Conservation (phyloP, 495 filamentous ascomycete species). For the Lophiostoma macrostomum region DNA sequence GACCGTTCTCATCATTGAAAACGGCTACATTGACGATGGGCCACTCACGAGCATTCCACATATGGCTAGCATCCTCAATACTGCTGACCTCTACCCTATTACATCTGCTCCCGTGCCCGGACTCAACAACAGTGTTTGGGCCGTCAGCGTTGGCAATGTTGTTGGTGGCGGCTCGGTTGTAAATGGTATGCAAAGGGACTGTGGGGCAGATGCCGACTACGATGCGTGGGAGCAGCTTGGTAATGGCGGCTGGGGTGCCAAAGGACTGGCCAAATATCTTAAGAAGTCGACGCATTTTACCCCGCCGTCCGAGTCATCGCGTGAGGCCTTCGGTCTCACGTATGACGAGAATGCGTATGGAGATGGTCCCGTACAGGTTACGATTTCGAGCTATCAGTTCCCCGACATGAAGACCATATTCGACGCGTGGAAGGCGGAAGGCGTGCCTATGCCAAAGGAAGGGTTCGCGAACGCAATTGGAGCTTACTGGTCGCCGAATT, state of each 20-base stretch:
- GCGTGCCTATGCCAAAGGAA: conserved; percentile 3
- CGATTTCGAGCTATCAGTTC: conserved; percentile 46
- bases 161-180: conserved; percentile 47
- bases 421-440: conserved; percentile 10
- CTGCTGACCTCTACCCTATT: conserved; percentile 1
- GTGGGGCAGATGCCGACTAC: conserved; percentile 32
- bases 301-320: conserved; percentile 1
- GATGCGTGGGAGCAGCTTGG: conserved; percentile 32
- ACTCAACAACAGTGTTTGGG: conserved; percentile 1
- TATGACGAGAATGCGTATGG: conserved; percentile 44
- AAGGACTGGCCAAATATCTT: conserved; percentile 28
- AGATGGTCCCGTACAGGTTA: conserved; percentile 43
- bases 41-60: conserved; percentile 7
- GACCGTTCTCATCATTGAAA: conserved; percentile 21
- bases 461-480: conserved; percentile 1
- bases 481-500: conserved; percentile 15
- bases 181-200: conserved; percentile 41
- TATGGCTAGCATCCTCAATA: neutral
- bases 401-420: conserved; percentile 39
- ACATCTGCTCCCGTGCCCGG: conserved; percentile 4
- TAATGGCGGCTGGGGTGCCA: conserved; percentile 38
- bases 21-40: conserved; percentile 18
- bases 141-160: conserved; percentile 32
- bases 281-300: conserved; percentile 11
- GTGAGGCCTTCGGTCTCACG: conserved; percentile 32